phyloP scores from a whole-genome alignment of 495 filamentous ascomycete genomes.

The Aspergillus affinis region DNA sequence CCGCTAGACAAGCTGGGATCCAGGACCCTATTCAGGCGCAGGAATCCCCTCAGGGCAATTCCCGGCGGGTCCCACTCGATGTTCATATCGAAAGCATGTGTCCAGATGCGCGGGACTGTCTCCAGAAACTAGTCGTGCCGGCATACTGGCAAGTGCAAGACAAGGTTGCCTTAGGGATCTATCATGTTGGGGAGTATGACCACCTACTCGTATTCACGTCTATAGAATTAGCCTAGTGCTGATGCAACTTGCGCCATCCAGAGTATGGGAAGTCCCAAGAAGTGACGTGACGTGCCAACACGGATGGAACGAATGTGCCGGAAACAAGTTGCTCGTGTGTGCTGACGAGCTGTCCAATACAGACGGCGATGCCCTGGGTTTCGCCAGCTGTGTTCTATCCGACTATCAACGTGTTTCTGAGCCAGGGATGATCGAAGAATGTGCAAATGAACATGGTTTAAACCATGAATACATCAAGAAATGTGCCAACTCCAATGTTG shows the following conservation, averaged over 20 bases:
- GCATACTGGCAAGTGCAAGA: neutral
- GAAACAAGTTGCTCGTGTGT: too few relatives aligned
- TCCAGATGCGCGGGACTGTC: neutral
- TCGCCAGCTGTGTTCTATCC: too few relatives aligned
- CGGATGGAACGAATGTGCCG: too few relatives aligned
- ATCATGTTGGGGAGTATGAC: conserved; percentile 1
- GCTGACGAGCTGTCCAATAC: too few relatives aligned
- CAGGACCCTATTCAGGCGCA: too few relatives aligned
- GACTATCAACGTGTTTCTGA: too few relatives aligned
- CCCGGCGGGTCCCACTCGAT: neutral
- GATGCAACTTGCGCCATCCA: neutral
- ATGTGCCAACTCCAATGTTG: neutral
- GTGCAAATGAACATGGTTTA: neutral
- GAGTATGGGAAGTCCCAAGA: too few relatives aligned
- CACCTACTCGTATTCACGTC: neutral
- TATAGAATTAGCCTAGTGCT: neutral
- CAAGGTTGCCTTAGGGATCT: neutral
- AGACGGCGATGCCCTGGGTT: too few relatives aligned
- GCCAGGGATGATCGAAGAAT: too few relatives aligned
- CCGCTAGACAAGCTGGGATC: too few relatives aligned
- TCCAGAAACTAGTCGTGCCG: conserved; percentile 3
- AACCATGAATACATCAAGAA: neutral
- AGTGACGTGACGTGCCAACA: too few relatives aligned
- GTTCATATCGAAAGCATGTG: conserved; percentile 1
- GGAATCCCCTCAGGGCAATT: too few relatives aligned